phyloP scores from a whole-genome alignment of 1,284 basidiomycete genomes.

The Amanita bisporigera region DNA sequence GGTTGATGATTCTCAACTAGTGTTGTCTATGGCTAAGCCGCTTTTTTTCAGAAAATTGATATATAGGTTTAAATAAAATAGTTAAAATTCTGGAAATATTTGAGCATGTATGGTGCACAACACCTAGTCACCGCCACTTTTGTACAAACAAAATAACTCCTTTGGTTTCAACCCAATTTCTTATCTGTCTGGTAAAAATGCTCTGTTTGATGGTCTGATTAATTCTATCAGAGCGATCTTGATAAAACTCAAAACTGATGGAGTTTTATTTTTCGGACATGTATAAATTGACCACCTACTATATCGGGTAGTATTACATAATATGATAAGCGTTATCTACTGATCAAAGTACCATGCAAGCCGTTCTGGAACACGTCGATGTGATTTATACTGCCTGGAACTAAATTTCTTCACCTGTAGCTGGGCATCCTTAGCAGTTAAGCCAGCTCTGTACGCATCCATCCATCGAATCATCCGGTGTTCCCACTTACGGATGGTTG shows the following conservation, averaged over 20 bases:
- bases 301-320: conserved; percentile 16
- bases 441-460: conserved; percentile 27
- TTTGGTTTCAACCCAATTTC: conserved; percentile 10
- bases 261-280: not conserved
- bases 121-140: conserved; percentile 10
- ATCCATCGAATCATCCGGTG: conserved; percentile 30
- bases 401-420: conserved; percentile 30
- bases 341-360: conserved; percentile 25
- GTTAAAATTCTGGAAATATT: no score
- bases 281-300: not conserved
- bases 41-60: no score
- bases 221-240: conserved; percentile 18
- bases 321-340: conserved; percentile 13
- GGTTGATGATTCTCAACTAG: no score
- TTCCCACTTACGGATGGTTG: conserved; percentile 35
- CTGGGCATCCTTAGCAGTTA: conserved; percentile 30
- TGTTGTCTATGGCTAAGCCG: no score
- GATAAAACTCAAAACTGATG: conserved; percentile 16
- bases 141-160: conserved; percentile 9
- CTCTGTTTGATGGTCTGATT: conserved; percentile 14
- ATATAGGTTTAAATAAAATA: no score
- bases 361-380: conserved; percentile 26
- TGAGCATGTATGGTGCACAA: conserved; percentile 17
- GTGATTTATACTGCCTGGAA: conserved; percentile 27
- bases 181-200: conserved; percentile 17